Percentiles rank a stretch among this genome's conserved stretches.
Conservation (phyloP, 2,329 filamentous ascomycete species). For the Macrophomina pseudophaseolina region DNA sequence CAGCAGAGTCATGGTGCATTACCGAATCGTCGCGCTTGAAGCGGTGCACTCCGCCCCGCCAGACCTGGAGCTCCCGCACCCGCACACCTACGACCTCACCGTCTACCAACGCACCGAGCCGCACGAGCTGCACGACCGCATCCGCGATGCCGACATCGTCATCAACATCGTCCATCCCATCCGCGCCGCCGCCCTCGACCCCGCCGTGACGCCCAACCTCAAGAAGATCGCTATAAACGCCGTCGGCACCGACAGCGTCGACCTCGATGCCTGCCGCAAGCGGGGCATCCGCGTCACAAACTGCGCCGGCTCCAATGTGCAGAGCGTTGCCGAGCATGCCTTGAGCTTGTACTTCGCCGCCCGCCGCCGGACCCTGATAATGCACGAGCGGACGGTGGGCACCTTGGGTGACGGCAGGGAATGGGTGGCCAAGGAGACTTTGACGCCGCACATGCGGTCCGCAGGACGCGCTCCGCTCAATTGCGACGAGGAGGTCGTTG, state of each 20-base stretch:
- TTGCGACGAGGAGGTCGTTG: conserved; percentile 55
- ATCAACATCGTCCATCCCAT: conserved; percentile 50
- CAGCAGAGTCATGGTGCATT: conserved; percentile 35
- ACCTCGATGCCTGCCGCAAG: conserved; percentile 50
- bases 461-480: conserved; percentile 46
- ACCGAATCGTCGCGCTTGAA: conserved; percentile 56
- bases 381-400: conserved; percentile 43
- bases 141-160: conserved; percentile 54
- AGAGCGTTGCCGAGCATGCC: conserved; percentile 57
- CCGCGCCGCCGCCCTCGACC: conserved; percentile 46
- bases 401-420: conserved; percentile 12
- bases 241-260: conserved; percentile 55
- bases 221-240: conserved; percentile 53
- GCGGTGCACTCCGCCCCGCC: conserved; percentile 48
- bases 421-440: conserved; percentile 35
- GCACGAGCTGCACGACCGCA: conserved; percentile 46
- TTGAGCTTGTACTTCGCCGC: conserved; percentile 56
- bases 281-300: conserved; percentile 54
- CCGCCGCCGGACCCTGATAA: conserved; percentile 47
- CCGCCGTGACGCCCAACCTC: conserved; percentile 48
- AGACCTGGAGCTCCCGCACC: conserved; percentile 45
- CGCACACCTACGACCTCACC: conserved; percentile 47
- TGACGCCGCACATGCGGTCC: conserved; percentile 36
- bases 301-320: conserved; percentile 54
- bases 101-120: conserved; percentile 43